Base-by-base conservation (phyloP, 2,329 filamentous ascomycete species). In the Penicillium sp. region DNA sequence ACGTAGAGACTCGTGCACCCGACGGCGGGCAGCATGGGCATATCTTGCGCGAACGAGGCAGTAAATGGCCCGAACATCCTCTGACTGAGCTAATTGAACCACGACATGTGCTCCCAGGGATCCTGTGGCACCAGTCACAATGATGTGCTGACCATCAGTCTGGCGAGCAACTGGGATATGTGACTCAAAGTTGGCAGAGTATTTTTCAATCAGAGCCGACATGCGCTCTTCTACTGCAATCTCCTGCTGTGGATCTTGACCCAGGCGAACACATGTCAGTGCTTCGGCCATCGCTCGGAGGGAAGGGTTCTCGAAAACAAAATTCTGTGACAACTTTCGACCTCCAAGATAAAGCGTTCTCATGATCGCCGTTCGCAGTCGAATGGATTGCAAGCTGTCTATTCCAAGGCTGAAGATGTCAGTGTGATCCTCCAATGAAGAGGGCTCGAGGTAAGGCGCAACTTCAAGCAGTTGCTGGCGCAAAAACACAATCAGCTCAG, bases 121-220 rank as follows among this genome's bases (percentile, higher is more conserved):
- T 1, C 87, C 87, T 0, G 87, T 89, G 0, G 81, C 80, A 1
- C 87, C 87, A 0, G 86, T 89, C 3, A 89, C 67, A 1, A 69
- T 64, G 24, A 72, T 58, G 39, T 67, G 67, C 53, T 53, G 58
- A 4, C 66, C 62, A 11, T 48, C 45, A 4, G 61, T 50, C 24
- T 50, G 51, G 46, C 58, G 61, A 1, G 61, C 48, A 18, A 46
- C 32, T 7, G 70, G 64, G 5, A 54, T 50, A 45, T 72, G 71
- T 9, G 54, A 50, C 18, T 62, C 59, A 42, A 75, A 74, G 16
- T 45, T 27, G 14, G 29, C 42, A 27, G 67, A 65, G 55, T 81
- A 83, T 59, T 78, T 68, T 14, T 78, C 66, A 46, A 83, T 75
- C n/a, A 83, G 63, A 1, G 66, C 65, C 6, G 66, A 53, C 79